Evolutionary conservation across 148 eudicot genomes (phyloP), one percentile per base, ranked within the genome.

Genomic region (Dysphania ambrosioides): DNA sequence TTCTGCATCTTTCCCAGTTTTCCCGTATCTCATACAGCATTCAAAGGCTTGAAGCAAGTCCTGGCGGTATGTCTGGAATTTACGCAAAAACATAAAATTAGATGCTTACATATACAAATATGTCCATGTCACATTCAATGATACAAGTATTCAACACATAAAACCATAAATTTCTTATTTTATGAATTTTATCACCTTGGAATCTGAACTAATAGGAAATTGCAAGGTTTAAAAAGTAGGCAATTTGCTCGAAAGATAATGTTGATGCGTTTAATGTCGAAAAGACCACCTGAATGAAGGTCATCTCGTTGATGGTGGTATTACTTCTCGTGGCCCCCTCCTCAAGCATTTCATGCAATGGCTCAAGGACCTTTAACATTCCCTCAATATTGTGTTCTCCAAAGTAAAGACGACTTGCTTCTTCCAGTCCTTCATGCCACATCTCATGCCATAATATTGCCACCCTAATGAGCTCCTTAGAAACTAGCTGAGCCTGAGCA

Each of bases 381-480:
- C 94, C 97, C 65, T 89, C 97, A 78, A 87, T 85, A 68, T 92
- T 95, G 57, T 87, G 93, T 77, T 95, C 99, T 38, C 97, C 99
- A 79, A 92, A 95, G 84, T 83, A 95, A 47, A 92, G 86, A 80
- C 99, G 99, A 70, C 99, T 95, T 36, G 99, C 97, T 86, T 95
- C 97, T 87, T 92, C 99, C 75, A 96, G 74, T 66, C 87, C 97
- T 76, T 96, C 99, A 82, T 92, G 99, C 97, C 99, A 95, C 96
- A 83, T 84, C 83, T 96, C 99, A 87, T 87, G 97, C 99, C 97
- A 95, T 73, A 95, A 89, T 82, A 96, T 96, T 30, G 99, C 97
- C 69, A 96, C 97, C 77, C 99, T 86, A 62, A 96, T 88, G 71
- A 96, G 83, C 84, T 96, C 99, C 78, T 86, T 89, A 7, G 99